Evolutionary conservation across 352 stramenopile genomes (phyloP).

Genomic region (Blastocystis sp.): DNA sequence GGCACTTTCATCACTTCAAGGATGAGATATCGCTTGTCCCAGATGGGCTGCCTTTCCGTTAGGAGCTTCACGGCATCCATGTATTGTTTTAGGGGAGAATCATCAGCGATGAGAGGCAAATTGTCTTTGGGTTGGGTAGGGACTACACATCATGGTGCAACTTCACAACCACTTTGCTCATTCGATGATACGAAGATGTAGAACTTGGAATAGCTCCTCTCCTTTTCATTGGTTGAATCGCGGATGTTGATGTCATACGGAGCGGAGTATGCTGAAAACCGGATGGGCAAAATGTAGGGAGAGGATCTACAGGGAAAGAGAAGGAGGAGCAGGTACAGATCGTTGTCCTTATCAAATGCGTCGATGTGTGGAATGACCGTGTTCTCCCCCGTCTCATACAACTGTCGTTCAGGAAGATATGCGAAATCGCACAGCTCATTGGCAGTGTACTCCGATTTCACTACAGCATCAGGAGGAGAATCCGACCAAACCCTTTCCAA

Average conservation of each 20-base stretch:
- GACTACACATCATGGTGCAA: neutral
- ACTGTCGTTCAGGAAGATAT: constrained; percentile 13
- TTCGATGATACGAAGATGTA: constrained; percentile 24
- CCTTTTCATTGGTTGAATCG: neutral
- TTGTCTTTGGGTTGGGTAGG: neutral
- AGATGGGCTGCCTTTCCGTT: constrained; percentile 1
- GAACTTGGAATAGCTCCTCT: neutral
- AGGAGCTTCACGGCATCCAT: neutral
- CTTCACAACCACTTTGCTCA: neutral
- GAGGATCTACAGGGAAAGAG: neutral
- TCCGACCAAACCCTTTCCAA: neutral
- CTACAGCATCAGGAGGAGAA: neutral
- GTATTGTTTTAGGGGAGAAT: neutral
- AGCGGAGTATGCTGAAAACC: neutral
- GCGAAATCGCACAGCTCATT: neutral
- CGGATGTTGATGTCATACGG: constrained; percentile 28
- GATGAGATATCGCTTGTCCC: constrained; percentile 26
- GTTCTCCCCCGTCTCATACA: neutral
- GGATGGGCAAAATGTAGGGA: constrained; percentile 9
- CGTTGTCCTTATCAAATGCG: neutral
- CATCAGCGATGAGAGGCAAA: neutral
- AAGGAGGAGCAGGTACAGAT: neutral
- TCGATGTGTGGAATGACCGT: constrained; percentile 17
- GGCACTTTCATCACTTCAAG: neutral
- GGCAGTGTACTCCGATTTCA: constrained; percentile 27